Base-by-base conservation (phyloP, 2,329 filamentous ascomycete species). In the Fusarium metavorans region DNA sequence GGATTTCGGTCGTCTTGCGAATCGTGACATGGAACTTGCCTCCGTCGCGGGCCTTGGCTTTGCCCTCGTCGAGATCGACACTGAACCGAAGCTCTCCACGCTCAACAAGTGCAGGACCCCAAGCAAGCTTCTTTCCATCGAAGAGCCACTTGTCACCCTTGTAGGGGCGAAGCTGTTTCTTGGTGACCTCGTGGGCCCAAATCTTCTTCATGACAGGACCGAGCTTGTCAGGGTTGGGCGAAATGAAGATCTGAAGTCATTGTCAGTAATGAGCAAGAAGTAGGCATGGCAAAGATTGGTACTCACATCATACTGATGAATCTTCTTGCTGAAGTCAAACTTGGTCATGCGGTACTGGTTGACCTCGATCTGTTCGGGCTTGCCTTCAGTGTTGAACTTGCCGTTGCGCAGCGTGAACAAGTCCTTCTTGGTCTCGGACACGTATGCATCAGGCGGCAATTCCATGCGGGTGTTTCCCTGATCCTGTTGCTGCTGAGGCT, bases 301-400 rank as follows among this genome's bases (percentile, higher is more conserved):
- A 88, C 93, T 88, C 84, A 95, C 94, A 84, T 98, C 95, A 77
- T 96, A 98, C 80, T 98, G 95, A 72, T 92, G 92, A 25, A 98
- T 89, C 0, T 90, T 88, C 14, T 86, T 88, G 3, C 82, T 86
- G 0, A 91, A 91, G 65, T 84, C 79, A 43, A 92, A 90, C 11
- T 85, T 83, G 0, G 81, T 83, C 64, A 98, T 92, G 0, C 91
- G 88, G 82, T 92, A 97, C 13, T 94, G 91, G 80, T 98, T 98
- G 41, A 97, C 84, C 0, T 87, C 82, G 1, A 94, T 76, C 1
- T 82, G 79, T 23, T 91, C 87, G 0, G 85, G 80, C 70, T 88
- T 89, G 2, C 92, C 92, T 9, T 86, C 84, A 0, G 83, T 88
- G 71, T 92, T 93, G 80, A 89, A 91, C 16, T 79, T 81, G 23